phyloP scores from a whole-genome alignment of 2,329 filamentous ascomycete genomes.

The Didymosphaeria variabile region DNA sequence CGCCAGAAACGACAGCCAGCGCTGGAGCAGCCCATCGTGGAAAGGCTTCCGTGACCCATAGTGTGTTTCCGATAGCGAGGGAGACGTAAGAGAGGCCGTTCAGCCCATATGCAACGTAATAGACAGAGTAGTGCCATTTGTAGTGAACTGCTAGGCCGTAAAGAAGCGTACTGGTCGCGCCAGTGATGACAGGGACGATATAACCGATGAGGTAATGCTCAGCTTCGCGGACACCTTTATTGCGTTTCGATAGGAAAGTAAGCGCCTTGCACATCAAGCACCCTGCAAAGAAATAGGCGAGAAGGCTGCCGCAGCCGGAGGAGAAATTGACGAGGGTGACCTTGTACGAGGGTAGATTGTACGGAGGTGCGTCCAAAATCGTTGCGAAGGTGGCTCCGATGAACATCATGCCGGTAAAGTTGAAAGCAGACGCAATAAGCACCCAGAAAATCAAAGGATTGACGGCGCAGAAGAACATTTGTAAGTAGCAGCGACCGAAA shows the following conservation, averaged over 20 bases:
- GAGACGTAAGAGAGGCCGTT: slow-evolving; percentile 40
- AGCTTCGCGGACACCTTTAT: slow-evolving; percentile 40
- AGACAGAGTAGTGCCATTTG: slow-evolving; percentile 23
- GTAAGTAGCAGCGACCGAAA: slow-evolving; percentile 33
- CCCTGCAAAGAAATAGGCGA: slow-evolving; percentile 27
- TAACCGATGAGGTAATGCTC: slow-evolving; percentile 43
- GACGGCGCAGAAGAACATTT: slow-evolving; percentile 38
- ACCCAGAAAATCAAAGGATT: slow-evolving; percentile 48
- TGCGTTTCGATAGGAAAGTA: slow-evolving; percentile 31
- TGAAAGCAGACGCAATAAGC: slow-evolving; percentile 34
- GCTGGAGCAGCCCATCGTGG: slow-evolving; percentile 45
- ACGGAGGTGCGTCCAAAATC: slow-evolving; percentile 32
- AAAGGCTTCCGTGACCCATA: slow-evolving; percentile 46
- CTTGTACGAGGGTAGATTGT: slow-evolving; percentile 27
- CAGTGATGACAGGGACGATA: slow-evolving; percentile 37
- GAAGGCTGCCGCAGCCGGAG: slow-evolving; percentile 29
- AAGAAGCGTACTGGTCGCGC: slow-evolving; percentile 31
- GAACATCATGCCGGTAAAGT: slow-evolving; percentile 41
- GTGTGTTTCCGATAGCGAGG: slow-evolving; percentile 34
- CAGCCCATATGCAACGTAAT: slow-evolving; percentile 40
- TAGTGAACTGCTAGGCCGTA: slow-evolving; percentile 36
- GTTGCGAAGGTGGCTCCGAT: slow-evolving; percentile 37
- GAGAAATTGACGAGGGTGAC: slow-evolving; percentile 33
- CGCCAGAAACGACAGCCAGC: slow-evolving; percentile 35
- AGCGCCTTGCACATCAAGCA: slow-evolving; percentile 23